Percentiles rank a stretch among this genome's conserved stretches.
Evolutionary conservation across 1,139 yeast species (phyloP).

Genomic region (Lodderomyces theae): DNA sequence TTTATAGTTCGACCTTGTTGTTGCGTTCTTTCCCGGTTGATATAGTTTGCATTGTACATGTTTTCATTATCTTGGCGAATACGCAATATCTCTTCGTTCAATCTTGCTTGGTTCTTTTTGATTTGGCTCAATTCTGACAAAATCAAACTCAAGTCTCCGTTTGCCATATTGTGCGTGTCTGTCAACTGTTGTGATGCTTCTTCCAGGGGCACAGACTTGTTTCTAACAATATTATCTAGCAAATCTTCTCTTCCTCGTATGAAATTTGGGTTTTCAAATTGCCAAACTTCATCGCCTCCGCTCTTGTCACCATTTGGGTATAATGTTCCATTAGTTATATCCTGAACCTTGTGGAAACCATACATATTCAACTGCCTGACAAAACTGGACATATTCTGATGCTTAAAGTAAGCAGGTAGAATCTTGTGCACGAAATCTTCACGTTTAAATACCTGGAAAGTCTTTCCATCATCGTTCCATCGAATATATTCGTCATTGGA

Average conservation of each 20-base stretch:
- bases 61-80: conserved; percentile 84
- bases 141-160: conserved; percentile 40
- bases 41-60: conserved; percentile 84
- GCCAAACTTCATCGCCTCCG: conserved; percentile 53
- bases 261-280: conserved; percentile 81
- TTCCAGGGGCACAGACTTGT: conserved; percentile 36
- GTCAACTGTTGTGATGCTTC: conserved; percentile 27
- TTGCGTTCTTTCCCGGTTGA: conserved; percentile 80
- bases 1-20: conserved; percentile 86
- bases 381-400: conserved; percentile 89
- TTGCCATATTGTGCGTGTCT: conserved; percentile 4
- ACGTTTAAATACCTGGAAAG: conserved; percentile 79
- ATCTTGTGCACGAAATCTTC: conserved; percentile 84
- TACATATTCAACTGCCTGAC: conserved; percentile 96
- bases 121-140: conserved; percentile 73
- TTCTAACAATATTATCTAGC: conserved; percentile 64
- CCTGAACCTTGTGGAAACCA: conserved; percentile 96
- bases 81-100: conserved; percentile 79
- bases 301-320: conserved; percentile 48
- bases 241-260: conserved; percentile 67
- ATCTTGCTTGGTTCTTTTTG: conserved; percentile 73
- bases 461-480: conserved; percentile 84
- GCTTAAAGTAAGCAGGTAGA: conserved; percentile 88
- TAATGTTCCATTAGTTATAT: conserved; percentile 65
- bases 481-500: conserved; percentile 65